Base-by-base conservation (phyloP, 768 basidiomycete species). In the Serendipita sp. region DNA sequence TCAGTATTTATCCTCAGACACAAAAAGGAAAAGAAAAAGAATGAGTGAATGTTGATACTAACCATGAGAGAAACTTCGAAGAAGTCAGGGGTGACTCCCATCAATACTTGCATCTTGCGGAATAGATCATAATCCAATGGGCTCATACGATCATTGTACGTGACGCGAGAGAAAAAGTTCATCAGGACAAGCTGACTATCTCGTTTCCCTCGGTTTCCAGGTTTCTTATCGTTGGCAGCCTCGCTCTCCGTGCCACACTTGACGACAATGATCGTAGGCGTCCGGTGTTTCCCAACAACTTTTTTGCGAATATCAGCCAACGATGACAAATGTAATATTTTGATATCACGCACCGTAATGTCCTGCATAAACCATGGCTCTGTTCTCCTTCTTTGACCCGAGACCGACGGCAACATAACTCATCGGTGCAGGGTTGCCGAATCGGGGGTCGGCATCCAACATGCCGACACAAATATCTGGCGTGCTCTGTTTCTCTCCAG, bases 141-240 rank as follows among this genome's bases (percentile, higher is more conserved):
- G 32, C 83, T 83, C 94, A 99, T 98, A 66, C 95, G 89, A 73
- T 99, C 96, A 74, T 99, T 98, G 76, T 98, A 99, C 16, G 96
- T 99, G 70, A 99, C 96, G 52, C 91, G 85, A 58, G 92, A 95
- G 78, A 98, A 98, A 75, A 99, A 99, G 77, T 97, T 96, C 96
- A 99, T 99, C 70, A 99, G 81, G 71, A 99, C 90, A 68, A 99
- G 85, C 73, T 99, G 96, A 74, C 91, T 92, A 77, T 99, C 96
- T 47, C 96, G 88, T 75, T 99, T 99, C 70, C 96, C 96, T 69
- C 96, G 83, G 76, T 99, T 99, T 30, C 96, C 96, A 1, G 95
- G 91, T 72, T 98, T 99, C 77, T 87, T 89, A 69, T 95, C 93
- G 3, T 80, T 78, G 10, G 78, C 73, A 3, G 89, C 86, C 72